Conservation (phyloP, 2,329 filamentous ascomycete genomes). For the Acrodontium crateriforme region DNA sequence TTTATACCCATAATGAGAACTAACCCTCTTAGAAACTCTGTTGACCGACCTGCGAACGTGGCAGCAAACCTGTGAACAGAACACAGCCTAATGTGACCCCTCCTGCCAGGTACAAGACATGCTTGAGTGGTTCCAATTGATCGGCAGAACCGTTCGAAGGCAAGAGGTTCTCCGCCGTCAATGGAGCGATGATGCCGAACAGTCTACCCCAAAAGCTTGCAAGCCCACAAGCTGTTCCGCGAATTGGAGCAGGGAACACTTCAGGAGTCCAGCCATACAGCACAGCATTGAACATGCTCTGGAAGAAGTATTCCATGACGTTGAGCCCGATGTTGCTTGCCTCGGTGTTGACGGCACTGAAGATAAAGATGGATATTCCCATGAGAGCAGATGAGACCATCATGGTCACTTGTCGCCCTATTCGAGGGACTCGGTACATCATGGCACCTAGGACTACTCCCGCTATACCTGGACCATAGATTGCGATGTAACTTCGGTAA, state of each 20-base stretch:
- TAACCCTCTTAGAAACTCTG: conserved; percentile 23
- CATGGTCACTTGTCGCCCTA: conserved; percentile 35
- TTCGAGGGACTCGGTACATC: conserved; percentile 32
- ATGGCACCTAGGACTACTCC: conserved; percentile 37
- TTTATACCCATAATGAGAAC: no score
- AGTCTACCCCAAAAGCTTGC: conserved; percentile 46
- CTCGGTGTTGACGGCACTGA: conserved; percentile 30
- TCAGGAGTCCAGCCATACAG: conserved; percentile 40
- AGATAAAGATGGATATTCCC: conserved; percentile 32
- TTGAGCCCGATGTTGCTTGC: conserved; percentile 36
- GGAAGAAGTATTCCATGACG: conserved; percentile 40
- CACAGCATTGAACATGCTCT: conserved; percentile 38
- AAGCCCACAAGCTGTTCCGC: conserved; percentile 40
- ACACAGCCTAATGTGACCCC: conserved; percentile 41
- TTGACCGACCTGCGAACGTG: conserved; percentile 24
- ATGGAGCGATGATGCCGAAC: conserved; percentile 43
- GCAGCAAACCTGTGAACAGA: conserved; percentile 36
- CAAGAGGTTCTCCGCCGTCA: conserved; percentile 37
- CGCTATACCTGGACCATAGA: conserved; percentile 39
- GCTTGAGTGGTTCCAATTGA: no score
- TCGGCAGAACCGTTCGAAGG: conserved; percentile 7
- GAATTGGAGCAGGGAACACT: conserved; percentile 36
- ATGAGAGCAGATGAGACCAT: conserved; percentile 30
- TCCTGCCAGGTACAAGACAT: conserved; percentile 44
- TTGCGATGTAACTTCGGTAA: conserved; percentile 41